These are phyloP conservation scores for Ailanthus altissimus DNA, from an alignment of 345 rosid species.

Conservation along the genomic window DNA sequence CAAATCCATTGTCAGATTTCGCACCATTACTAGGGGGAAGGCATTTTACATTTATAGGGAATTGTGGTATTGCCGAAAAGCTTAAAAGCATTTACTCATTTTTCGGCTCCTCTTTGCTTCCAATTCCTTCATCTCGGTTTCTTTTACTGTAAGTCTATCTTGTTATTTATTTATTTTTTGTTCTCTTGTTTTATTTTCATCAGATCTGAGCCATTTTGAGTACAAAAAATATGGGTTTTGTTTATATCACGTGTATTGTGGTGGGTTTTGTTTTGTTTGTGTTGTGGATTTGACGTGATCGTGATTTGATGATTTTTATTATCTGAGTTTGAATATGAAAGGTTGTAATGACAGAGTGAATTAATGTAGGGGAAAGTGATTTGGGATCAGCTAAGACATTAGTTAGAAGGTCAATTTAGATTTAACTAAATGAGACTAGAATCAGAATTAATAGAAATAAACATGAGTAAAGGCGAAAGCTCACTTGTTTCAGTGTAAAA, in stretches of 20 bases:
- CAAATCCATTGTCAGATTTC: neutral
- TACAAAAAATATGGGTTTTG: neutral
- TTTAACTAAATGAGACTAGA: neutral
- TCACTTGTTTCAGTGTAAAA: neutral
- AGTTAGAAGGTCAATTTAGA: neutral
- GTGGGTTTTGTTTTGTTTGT: neutral
- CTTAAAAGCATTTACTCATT: neutral
- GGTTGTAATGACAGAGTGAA: neutral
- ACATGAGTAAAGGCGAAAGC: neutral
- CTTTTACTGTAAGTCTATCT: slow-evolving; percentile 20
- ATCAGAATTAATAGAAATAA: neutral
- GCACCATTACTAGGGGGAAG: neutral
- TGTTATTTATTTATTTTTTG: neutral
- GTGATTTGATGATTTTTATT: neutral
- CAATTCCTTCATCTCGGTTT: neutral
- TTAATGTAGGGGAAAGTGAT: neutral
- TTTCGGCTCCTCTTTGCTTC: neutral
- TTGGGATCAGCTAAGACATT: neutral
- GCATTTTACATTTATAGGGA: too few species aligned
- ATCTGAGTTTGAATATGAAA: neutral
- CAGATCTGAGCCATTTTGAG: slow-evolving; percentile 20
- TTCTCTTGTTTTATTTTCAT: neutral
- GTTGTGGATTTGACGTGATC: slow-evolving; percentile 4
- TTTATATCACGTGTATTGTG: neutral
- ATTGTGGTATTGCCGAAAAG: neutral